Percentiles rank a stretch among this genome's conserved stretches.
Conservation (phyloP, 129 eudicot genomes). For the Cynara cardunculus region DNA sequence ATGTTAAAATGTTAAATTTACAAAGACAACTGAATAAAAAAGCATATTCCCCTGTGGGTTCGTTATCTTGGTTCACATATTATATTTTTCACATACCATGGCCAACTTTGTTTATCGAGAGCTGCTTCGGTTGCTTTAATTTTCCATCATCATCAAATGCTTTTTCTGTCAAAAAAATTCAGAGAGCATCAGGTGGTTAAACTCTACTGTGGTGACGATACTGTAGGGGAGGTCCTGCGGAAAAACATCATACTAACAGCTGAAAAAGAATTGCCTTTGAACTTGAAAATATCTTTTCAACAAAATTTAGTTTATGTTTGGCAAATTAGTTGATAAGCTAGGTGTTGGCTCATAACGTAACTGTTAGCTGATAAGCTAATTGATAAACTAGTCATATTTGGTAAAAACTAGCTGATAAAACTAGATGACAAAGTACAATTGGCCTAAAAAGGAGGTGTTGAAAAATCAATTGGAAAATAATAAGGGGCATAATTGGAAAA, state of each 20-base stretch:
- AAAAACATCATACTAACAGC: background rate
- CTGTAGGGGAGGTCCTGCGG: too few relatives aligned
- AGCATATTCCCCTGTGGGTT: background rate
- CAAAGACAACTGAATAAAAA: background rate
- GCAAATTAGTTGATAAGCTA: background rate
- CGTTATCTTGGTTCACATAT: background rate
- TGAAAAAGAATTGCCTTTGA: background rate
- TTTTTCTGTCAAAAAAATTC: constrained; percentile 54
- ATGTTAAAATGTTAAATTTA: background rate
- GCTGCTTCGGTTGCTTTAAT: constrained; percentile 85
- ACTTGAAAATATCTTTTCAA: background rate
- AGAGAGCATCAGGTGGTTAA: constrained; percentile 18
- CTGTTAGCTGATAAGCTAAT: too few relatives aligned
- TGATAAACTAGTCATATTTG: background rate
- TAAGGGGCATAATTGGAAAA: background rate
- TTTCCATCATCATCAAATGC: constrained; percentile 92
- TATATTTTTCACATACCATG: constrained; percentile 60
- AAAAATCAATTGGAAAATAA: background rate
- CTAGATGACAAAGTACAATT: background rate
- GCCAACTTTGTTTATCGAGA: constrained; percentile 98
- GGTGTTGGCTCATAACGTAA: too few relatives aligned
- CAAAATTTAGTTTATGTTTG: background rate
- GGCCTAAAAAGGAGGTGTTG: background rate
- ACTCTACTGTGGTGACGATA: too few relatives aligned
- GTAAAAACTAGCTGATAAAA: background rate